Evolutionary conservation across 495 filamentous ascomycete species (phyloP).

Genomic region (Aspergillus sclerotioniger): DNA sequence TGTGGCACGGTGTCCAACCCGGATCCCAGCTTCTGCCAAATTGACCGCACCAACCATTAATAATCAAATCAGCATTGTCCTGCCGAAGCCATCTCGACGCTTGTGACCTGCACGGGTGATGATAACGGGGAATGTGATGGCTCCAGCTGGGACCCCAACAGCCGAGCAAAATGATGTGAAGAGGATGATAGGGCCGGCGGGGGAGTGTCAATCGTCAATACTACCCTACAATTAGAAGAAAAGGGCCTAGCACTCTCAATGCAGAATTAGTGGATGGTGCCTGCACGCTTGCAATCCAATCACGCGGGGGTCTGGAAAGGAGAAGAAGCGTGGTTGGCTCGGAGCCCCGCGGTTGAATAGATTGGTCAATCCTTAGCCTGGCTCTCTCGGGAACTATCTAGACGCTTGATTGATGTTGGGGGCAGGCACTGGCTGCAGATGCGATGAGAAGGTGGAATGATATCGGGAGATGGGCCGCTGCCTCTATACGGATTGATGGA

Average conservation of each 20-base stretch:
- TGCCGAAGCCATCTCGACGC: not conserved
- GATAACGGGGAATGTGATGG: not conserved
- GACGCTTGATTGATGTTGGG: too few species aligned
- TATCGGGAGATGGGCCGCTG: too few species aligned
- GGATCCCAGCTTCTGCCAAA: not conserved
- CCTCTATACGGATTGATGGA: too few species aligned
- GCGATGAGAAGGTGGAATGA: too few species aligned
- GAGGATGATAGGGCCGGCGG: not conserved
- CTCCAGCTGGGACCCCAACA: not conserved
- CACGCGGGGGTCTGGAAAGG: not conserved
- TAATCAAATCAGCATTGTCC: not conserved
- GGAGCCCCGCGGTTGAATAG: not conserved
- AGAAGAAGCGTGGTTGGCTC: not conserved
- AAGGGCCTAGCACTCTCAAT: not conserved
- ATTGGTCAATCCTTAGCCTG: not conserved
- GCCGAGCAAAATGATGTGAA: not conserved
- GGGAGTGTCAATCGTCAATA: not conserved
- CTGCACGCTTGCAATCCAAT: not conserved
- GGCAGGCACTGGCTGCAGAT: too few species aligned
- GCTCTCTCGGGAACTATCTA: not conserved
- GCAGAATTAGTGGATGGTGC: not conserved
- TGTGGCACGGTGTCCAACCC: not conserved
- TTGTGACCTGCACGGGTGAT: not conserved
- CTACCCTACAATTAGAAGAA: not conserved
- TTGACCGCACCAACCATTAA: not conserved